phyloP scores from a whole-genome alignment of 371 early-diverging fungal species.

The Quaeritorhiza haematococci region DNA sequence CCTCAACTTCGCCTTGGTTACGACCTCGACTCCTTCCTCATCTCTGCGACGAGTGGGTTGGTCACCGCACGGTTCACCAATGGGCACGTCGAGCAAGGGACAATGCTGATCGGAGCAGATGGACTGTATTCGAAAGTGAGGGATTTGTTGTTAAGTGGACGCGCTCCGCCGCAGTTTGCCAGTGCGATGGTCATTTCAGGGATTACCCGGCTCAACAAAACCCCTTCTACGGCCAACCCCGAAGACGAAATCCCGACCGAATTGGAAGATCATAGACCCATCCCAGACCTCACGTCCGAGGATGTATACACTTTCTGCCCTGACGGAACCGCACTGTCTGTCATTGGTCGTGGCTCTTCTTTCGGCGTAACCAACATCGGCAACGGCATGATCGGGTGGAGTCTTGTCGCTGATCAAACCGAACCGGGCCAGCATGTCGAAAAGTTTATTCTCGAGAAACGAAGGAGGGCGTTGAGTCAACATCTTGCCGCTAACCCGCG shows the following conservation, averaged over 20 bases:
- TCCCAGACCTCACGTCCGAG: constrained; percentile 19
- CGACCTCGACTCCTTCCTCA: constrained; percentile 31
- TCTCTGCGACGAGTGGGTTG: constrained; percentile 31
- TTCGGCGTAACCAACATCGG: constrained; percentile 40
- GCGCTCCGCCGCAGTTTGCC: constrained; percentile 23
- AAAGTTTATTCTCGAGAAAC: too few relatives aligned
- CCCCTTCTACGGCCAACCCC: constrained; percentile 17
- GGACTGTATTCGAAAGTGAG: constrained; percentile 37
- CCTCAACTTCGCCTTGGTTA: constrained; percentile 29
- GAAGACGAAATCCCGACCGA: constrained; percentile 24
- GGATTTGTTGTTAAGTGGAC: constrained; percentile 20
- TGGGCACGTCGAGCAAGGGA: constrained; percentile 27
- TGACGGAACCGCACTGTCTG: constrained; percentile 25
- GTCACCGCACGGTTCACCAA: constrained; percentile 34
- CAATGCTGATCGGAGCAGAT: constrained; percentile 43
- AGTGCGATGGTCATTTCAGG: constrained; percentile 31
- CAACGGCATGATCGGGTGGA: constrained; percentile 43
- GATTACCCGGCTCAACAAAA: constrained; percentile 22
- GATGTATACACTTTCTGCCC: constrained; percentile 32
- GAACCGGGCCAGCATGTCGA: constrained; percentile 26
- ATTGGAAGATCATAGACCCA: constrained; percentile 26
- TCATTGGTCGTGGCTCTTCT: constrained; percentile 25
- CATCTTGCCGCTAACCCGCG: not conserved
- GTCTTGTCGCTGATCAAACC: constrained; percentile 32
- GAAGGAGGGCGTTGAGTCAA: too few relatives aligned